Evolutionary conservation across 2,329 filamentous ascomycete species (phyloP), one percentile per base, ranked within the genome.

Genomic region (Fusarium sulawesiense): DNA sequence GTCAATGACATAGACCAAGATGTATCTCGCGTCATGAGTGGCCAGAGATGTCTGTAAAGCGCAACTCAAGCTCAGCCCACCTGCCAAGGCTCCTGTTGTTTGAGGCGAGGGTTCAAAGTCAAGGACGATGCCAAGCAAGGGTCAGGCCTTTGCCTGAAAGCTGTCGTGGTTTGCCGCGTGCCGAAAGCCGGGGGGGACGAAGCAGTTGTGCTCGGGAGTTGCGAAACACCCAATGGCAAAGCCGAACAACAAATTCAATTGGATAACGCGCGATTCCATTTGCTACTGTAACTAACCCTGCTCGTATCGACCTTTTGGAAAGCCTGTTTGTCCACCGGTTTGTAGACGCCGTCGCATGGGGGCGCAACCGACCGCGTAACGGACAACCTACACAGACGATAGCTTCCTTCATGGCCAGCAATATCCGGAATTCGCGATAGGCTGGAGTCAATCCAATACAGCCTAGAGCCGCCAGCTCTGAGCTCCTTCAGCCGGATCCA

Each of bases 1-100:
- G 66, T 72, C 71, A 70, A 70, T 73, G 66, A 72, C 70, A 71
- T 73, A 64, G 64, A 68, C 70, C 70, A 73, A 73, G 67, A 56
- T 18, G 7, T 20, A 14, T 56, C 25, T 11, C 7, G 65, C 64
- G 34, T 46, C 70, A 60, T 64, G 60, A 71, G 53, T 73, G 68
- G 70, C 23, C 42, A 61, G 55, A 64, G 32, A 29, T 34, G 23
- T 47, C 46, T 44, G 29, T 54, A 49, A 53, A 51, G 49, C 59
- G 53, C 58, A 56, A 56, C 49, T 68, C 59, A 65, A 46, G 30
- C 49, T 64, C 64, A 68, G 41, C 53, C 63, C 42, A 53, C 49
- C 32, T 44, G 64, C 68, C 64, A 66, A 68, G 64, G 54, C 49
- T 44, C 47, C 37, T 49, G 44, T 44, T 53, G 49, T 53, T 32